Percentiles rank a stretch among this genome's conserved stretches.
Evolutionary conservation across 2,329 filamentous ascomycete genomes (phyloP).

Genomic region (Penicillium sp.): DNA sequence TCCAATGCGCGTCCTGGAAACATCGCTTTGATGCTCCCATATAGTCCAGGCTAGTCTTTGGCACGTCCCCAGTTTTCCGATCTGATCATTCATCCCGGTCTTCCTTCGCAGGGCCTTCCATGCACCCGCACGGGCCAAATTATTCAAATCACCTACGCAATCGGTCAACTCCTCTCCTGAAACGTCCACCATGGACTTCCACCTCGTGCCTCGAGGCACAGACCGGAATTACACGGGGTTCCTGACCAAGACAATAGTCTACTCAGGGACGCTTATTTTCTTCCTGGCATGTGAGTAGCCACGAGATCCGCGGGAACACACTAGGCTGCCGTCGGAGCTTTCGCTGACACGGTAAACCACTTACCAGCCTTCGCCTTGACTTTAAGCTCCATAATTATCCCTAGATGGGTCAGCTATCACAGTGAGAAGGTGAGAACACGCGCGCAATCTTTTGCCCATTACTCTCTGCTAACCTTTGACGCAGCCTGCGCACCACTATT

Average conservation of each 20-base stretch:
- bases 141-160: conserved; percentile 9
- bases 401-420: conserved; percentile 50
- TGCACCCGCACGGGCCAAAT: conserved; percentile 12
- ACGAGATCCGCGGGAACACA: not conserved
- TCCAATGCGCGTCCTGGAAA: not conserved
- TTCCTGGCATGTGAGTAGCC: conserved; percentile 43
- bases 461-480: not conserved
- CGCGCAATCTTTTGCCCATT: not conserved
- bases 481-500: conserved; percentile 57
- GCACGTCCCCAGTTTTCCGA: not conserved
- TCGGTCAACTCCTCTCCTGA: not conserved
- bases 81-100: not conserved
- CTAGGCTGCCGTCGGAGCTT: not conserved
- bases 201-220: conserved; percentile 42
- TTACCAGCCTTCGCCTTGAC: conserved; percentile 45
- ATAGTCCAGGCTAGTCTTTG: not conserved
- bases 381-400: conserved; percentile 46
- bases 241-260: conserved; percentile 50
- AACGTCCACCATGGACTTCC: conserved; percentile 37
- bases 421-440: conserved; percentile 39
- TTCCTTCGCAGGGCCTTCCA: not conserved
- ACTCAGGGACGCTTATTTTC: conserved; percentile 42
- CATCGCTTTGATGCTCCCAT: not conserved
- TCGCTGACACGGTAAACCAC: conserved; percentile 2
- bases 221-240: conserved; percentile 49